Conservation (phyloP, 2,329 filamentous ascomycete genomes). For the Aspergillus unguis region DNA sequence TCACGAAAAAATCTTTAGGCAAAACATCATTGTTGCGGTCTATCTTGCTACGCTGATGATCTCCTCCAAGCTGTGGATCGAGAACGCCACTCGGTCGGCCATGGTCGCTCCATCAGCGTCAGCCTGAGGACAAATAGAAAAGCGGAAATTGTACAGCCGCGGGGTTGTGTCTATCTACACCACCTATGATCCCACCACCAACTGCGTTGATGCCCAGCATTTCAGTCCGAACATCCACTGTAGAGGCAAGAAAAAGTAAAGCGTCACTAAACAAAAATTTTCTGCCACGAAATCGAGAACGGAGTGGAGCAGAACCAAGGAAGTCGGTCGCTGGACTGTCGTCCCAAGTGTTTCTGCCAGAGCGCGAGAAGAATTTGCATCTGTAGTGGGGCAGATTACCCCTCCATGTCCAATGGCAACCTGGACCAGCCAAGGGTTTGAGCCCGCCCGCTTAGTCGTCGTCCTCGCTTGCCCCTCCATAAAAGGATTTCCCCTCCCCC, state of each 20-base stretch:
- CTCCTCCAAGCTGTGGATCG: slow-evolving; percentile 18
- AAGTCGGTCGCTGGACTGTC: slow-evolving; percentile 14
- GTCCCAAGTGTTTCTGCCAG: not conserved
- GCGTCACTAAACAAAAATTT: slow-evolving; percentile 24
- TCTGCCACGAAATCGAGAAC: slow-evolving; percentile 3
- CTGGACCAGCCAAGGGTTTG: slow-evolving; percentile 29
- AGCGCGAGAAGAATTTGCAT: slow-evolving; percentile 33
- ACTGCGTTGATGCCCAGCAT: slow-evolving; percentile 41
- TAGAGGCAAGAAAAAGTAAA: slow-evolving; percentile 10
- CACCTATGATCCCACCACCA: slow-evolving; percentile 16
- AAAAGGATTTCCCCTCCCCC: slow-evolving; percentile 46
- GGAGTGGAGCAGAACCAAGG: slow-evolving; percentile 30
- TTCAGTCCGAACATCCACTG: slow-evolving; percentile 20
- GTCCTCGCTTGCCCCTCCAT: slow-evolving; percentile 46
- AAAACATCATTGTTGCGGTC: slow-evolving; percentile 5
- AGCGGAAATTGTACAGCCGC: slow-evolving; percentile 16
- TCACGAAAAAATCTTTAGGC: slow-evolving; percentile 1
- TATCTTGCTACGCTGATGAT: slow-evolving; percentile 9
- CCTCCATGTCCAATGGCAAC: slow-evolving; percentile 29
- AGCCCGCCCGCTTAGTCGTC: slow-evolving; percentile 35
- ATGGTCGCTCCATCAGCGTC: slow-evolving; percentile 15
- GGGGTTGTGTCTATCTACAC: slow-evolving; percentile 20
- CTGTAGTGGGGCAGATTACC: slow-evolving; percentile 25
- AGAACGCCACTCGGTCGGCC: slow-evolving; percentile 17
- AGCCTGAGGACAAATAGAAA: slow-evolving; percentile 16